A percentile compares a stretch with the other conserved stretches of the same genome.
Evolutionary conservation across 257 asterid genomes (phyloP).

Genomic region (Anisodus acutangulus): DNA sequence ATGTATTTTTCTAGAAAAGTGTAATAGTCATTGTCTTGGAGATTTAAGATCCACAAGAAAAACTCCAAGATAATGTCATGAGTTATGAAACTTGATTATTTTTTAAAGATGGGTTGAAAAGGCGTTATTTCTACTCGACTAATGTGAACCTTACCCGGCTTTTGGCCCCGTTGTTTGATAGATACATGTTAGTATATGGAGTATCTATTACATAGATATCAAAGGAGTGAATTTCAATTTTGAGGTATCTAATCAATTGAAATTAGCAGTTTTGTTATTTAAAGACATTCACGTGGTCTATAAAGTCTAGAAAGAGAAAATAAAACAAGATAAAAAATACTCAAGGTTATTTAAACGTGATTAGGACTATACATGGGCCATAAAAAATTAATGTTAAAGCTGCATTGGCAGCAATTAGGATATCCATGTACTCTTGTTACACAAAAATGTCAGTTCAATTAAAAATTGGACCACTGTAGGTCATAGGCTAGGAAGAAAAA

Average conservation of each 20-base stretch:
- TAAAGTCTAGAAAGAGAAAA: conserved; percentile 1
- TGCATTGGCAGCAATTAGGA: neutral
- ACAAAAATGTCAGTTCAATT: conserved; percentile 1
- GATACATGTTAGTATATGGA: neutral
- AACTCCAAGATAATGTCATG: too few species aligned
- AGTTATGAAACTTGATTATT: too few species aligned
- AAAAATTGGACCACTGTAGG: neutral
- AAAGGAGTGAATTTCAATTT: neutral
- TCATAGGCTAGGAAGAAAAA: neutral
- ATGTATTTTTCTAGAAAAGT: too few species aligned
- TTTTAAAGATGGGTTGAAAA: too few species aligned
- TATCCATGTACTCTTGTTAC: neutral
- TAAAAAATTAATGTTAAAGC: neutral
- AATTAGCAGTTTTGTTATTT: neutral
- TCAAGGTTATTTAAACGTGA: conserved; percentile 3
- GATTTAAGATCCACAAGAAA: too few species aligned
- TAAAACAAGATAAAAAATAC: neutral
- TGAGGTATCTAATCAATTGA: neutral
- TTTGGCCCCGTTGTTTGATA: neutral
- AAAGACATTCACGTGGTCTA: neutral
- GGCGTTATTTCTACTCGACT: too few species aligned
- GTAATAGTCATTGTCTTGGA: too few species aligned
- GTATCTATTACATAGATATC: neutral
- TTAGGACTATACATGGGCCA: neutral
- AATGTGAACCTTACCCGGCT: neutral